phyloP scores from a whole-genome alignment of 1,284 basidiomycete genomes.

The Fomitopsis betulina region DNA sequence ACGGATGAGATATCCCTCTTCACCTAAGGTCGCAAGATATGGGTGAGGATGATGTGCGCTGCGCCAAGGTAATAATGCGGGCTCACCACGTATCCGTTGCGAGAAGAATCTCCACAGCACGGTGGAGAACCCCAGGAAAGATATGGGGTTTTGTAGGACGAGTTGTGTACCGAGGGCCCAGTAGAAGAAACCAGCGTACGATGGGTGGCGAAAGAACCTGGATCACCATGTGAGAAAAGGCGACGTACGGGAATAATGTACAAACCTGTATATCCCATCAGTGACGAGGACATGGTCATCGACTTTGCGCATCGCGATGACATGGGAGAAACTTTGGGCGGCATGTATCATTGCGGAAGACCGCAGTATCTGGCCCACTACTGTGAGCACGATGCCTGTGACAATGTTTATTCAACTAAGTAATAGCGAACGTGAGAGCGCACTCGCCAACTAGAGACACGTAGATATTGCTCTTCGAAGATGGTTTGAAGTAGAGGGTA shows the following conservation, averaged over 20 bases:
- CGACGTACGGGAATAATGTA: background rate
- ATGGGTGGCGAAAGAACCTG: constrained; percentile 92
- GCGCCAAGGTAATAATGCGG: background rate
- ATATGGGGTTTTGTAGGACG: constrained; percentile 84
- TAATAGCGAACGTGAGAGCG: too few relatives aligned
- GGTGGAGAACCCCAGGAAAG: constrained; percentile 57
- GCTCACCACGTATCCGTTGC: constrained; percentile 72
- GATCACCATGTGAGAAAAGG: background rate
- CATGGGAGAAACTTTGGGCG: constrained; percentile 89
- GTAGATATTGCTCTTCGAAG: constrained; percentile 49
- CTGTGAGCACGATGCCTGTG: constrained; percentile 59
- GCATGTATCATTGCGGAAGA: constrained; percentile 96
- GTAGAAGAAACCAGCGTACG: constrained; percentile 97
- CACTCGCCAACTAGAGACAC: constrained; percentile 40
- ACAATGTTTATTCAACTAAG: too few relatives aligned
- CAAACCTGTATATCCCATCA: constrained; percentile 81
- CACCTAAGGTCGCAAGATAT: constrained; percentile 42
- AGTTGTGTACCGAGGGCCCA: constrained; percentile 96
- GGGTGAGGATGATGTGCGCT: background rate
- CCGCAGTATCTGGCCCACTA: constrained; percentile 76
- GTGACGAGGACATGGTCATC: constrained; percentile 80
- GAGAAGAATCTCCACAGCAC: constrained; percentile 88
- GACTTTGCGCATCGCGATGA: constrained; percentile 72
- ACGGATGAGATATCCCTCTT: constrained; percentile 66
- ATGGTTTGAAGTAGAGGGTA: constrained; percentile 63